These are phyloP conservation scores for Mariannaea elegans DNA, from an alignment of 2,329 filamentous ascomycete genomes.

Conservation along the genomic window DNA sequence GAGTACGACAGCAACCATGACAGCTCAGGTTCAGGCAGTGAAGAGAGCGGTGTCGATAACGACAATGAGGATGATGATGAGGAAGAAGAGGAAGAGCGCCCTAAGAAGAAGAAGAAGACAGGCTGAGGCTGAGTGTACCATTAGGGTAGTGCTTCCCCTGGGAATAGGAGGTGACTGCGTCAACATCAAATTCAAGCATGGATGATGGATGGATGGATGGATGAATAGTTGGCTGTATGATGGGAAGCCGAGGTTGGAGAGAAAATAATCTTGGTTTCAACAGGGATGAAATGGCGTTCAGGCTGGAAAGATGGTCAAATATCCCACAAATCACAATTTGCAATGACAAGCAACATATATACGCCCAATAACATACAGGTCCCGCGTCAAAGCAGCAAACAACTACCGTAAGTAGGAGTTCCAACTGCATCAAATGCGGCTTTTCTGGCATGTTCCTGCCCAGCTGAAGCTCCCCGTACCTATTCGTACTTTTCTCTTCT, in stretches of 20 bases:
- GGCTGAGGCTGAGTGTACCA: conserved; percentile 36
- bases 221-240: neutral
- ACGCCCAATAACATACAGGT: conserved; percentile 2
- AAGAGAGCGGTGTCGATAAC: conserved; percentile 60
- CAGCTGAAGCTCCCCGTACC: neutral
- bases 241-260: conserved; percentile 20
- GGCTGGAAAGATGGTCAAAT: conserved; percentile 40
- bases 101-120: conserved; percentile 61
- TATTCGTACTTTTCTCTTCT: conserved; percentile 1
- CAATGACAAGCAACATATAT: neutral
- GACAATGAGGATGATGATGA: conserved; percentile 56
- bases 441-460: neutral
- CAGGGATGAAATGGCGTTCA: conserved; percentile 39
- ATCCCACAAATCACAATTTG: neutral
- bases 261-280: conserved; percentile 28
- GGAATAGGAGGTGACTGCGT: neutral
- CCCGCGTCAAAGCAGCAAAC: neutral
- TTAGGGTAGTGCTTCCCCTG: neutral
- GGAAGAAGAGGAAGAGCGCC: conserved; percentile 53
- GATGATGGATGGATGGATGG: neutral
- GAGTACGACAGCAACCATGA: conserved; percentile 94
- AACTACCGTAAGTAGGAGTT: neutral
- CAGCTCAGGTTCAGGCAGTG: conserved; percentile 77
- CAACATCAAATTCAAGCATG: neutral
- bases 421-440: neutral